Evolutionary conservation across 768 basidiomycete species (phyloP).

Genomic region (Lentinula boryana): DNA sequence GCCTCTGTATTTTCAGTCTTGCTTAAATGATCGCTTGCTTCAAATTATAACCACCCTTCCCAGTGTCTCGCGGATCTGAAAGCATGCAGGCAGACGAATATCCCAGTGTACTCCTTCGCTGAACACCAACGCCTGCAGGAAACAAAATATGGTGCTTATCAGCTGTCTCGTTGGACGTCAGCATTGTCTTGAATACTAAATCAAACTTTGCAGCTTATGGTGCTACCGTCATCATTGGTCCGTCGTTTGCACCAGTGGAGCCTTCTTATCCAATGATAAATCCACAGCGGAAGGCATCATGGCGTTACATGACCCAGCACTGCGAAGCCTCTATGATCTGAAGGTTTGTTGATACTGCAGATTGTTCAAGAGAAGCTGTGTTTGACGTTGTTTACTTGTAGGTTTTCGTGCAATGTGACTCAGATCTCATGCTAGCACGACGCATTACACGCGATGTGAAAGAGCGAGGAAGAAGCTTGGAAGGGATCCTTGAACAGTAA

Average conservation of each 20-base stretch:
- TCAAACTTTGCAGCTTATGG: constrained; percentile 52
- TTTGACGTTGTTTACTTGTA: constrained; percentile 16
- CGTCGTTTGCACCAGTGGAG: constrained; percentile 6
- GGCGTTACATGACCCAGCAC: constrained; percentile 71
- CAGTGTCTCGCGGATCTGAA: constrained; percentile 87
- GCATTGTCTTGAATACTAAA: neutral
- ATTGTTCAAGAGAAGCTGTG: neutral
- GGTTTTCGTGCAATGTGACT: constrained; percentile 91
- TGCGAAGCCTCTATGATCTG: constrained; percentile 85
- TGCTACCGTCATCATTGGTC: constrained; percentile 85
- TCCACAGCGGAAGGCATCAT: constrained; percentile 83
- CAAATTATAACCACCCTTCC: neutral
- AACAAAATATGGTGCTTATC: constrained; percentile 52
- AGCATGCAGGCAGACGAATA: constrained; percentile 75
- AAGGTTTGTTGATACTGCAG: constrained; percentile 48
- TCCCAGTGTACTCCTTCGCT: constrained; percentile 92
- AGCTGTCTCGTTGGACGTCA: neutral
- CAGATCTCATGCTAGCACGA: constrained; percentile 95
- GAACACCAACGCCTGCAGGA: constrained; percentile 80
- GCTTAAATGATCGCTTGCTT: neutral
- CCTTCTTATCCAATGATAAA: neutral
- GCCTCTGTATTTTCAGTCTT: constrained; percentile 42
- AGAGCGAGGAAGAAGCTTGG: constrained; percentile 81
- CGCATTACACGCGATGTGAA: constrained; percentile 83
- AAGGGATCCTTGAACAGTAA: constrained; percentile 86